A percentile compares a stretch with the other conserved stretches of the same genome.
These are phyloP conservation scores for Wallacemonas sp. DNA, from an alignment of 208 protist species.

Conservation along the genomic window DNA sequence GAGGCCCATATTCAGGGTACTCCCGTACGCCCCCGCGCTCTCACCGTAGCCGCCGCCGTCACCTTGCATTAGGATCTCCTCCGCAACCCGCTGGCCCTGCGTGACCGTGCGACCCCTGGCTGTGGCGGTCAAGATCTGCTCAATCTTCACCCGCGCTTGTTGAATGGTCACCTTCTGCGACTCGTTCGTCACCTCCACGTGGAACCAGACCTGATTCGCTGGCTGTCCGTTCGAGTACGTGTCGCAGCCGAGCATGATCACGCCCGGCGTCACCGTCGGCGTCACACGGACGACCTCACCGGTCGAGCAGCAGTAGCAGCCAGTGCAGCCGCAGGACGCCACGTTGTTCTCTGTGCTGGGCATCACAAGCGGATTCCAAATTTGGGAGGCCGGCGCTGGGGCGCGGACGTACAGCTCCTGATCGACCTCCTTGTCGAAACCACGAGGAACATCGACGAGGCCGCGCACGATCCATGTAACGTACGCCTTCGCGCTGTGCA, in stretches of 20 bases:
- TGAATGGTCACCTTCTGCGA: not conserved
- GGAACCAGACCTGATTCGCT: not conserved
- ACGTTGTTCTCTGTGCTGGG: not conserved
- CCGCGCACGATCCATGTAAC: not conserved
- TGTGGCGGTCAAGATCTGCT: not conserved
- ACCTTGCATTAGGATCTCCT: too few species aligned
- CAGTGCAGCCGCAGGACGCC: constrained; percentile 2
- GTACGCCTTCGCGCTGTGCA: not conserved
- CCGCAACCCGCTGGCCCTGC: too few species aligned
- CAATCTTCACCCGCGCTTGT: not conserved
- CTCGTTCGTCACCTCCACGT: not conserved
- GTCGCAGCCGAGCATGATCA: not conserved
- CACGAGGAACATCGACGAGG: not conserved
- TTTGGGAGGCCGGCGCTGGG: not conserved
- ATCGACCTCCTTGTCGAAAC: not conserved
- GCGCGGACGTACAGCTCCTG: not conserved
- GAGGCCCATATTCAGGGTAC: too few species aligned
- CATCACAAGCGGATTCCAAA: not conserved
- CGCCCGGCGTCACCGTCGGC: not conserved
- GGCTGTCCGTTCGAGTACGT: constrained; percentile 3
- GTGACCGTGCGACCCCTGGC: not conserved
- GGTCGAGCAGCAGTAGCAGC: constrained; percentile 4
- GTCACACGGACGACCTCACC: not conserved
- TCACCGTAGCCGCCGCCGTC: too few species aligned
- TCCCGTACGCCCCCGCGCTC: too few species aligned